These are phyloP conservation scores for Henckelia pumila DNA, from an alignment of 257 asterid species.

Conservation along the genomic window DNA sequence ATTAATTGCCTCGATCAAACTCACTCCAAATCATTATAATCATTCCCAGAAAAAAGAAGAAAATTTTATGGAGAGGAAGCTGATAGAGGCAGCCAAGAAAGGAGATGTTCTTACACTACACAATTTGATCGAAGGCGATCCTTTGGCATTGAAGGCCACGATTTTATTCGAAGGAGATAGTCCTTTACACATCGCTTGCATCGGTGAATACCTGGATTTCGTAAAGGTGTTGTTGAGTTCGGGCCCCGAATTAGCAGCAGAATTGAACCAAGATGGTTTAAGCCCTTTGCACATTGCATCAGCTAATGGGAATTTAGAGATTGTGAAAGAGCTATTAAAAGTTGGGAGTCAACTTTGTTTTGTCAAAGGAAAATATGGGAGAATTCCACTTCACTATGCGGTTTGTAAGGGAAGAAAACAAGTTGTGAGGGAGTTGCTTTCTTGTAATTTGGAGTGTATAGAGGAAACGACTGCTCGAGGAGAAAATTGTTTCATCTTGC, in stretches of 20 bases:
- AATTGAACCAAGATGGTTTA: conserved; percentile 31
- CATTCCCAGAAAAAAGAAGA: too few relatives aligned
- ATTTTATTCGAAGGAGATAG: conserved; percentile 21
- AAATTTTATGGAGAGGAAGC: conserved; percentile 22
- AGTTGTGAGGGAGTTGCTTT: conserved; percentile 29
- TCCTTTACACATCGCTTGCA: conserved; percentile 38
- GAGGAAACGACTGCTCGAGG: conserved; percentile 35
- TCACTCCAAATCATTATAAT: too few relatives aligned
- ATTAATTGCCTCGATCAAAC: too few relatives aligned
- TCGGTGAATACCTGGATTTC: conserved; percentile 29
- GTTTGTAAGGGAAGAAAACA: conserved; percentile 30
- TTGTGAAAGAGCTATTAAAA: conserved; percentile 34
- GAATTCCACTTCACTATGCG: conserved; percentile 45
- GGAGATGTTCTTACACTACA: conserved; percentile 29
- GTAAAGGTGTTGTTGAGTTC: conserved; percentile 24
- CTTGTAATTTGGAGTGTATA: conserved; percentile 23
- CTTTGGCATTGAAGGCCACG: conserved; percentile 13
- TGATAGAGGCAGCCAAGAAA: conserved; percentile 25
- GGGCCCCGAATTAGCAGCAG: conserved; percentile 16
- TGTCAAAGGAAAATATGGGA: conserved; percentile 32
- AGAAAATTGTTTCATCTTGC: conserved; percentile 39
- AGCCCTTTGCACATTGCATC: conserved; percentile 42
- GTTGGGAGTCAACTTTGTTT: conserved; percentile 32
- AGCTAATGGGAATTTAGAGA: conserved; percentile 35
- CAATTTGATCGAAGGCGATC: conserved; percentile 22